Conservation (phyloP, 306 rosid genomes). For the Morella rubra region DNA sequence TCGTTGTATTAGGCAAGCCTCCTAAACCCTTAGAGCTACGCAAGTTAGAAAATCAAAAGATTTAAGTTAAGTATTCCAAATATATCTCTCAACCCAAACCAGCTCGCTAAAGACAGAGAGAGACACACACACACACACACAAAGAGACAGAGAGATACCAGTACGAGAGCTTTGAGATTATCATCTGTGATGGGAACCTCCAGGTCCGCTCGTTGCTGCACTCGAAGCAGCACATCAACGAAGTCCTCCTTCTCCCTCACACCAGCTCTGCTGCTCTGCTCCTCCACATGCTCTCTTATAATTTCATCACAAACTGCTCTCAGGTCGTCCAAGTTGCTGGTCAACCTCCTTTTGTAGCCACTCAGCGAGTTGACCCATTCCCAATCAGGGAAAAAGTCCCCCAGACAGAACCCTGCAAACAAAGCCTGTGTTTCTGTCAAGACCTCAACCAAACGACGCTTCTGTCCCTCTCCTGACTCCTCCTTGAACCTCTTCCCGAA, state of each 20-base stretch:
- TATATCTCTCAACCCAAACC: no score
- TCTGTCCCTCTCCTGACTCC: slow-evolving; percentile 21
- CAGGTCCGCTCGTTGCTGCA: slow-evolving; percentile 28
- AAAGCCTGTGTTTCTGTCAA: slow-evolving; percentile 32
- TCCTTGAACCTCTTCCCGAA: slow-evolving; percentile 36
- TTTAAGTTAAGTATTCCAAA: background rate
- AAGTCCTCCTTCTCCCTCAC: slow-evolving; percentile 29
- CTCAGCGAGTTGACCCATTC: slow-evolving; percentile 27
- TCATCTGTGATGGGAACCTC: slow-evolving; percentile 37
- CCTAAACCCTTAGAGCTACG: no score
- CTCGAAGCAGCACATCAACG: slow-evolving; percentile 40
- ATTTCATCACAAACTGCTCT: slow-evolving; percentile 38
- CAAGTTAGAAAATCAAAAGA: background rate
- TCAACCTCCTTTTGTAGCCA: slow-evolving; percentile 31
- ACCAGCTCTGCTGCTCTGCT: background rate
- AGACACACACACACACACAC: no score
- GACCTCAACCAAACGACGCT: slow-evolving; percentile 19
- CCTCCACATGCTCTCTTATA: slow-evolving; percentile 26
- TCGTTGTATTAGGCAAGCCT: background rate
- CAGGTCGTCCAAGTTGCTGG: slow-evolving; percentile 25
- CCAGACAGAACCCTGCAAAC: slow-evolving; percentile 40
- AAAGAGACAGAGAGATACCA: slow-evolving; percentile 28
- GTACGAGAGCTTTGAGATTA: slow-evolving; percentile 44
- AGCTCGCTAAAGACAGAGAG: no score
- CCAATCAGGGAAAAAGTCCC: slow-evolving; percentile 40